Evolutionary conservation across 257 asterid genomes (phyloP), one percentile per base, ranked within the genome.

Genomic region (Solanum pimpinellifolium): DNA sequence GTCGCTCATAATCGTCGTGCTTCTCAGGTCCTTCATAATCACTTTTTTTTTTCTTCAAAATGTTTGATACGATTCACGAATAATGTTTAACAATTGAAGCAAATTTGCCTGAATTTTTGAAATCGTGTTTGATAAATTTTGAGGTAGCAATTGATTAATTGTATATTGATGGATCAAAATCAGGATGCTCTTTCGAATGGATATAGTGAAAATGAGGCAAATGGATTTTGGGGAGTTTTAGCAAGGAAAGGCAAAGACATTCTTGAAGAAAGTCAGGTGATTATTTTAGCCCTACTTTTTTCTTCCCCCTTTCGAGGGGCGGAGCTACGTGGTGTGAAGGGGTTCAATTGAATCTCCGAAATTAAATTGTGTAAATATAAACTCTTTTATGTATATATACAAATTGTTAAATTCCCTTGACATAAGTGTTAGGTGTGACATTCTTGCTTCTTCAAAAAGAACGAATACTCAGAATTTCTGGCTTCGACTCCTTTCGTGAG

Each of bases 221-320:
- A 97, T 35, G 93, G 97, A 72, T 94, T 97, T 66, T 97, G 99
- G 99, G 99, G 98, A 16, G 98, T 94, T 89, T 91, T 97, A 10
- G 98, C 98, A 16, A 92, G 96, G 92, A 97, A 97, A 91, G 98
- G 98, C 59, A 97, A 95, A 88, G 73, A 91, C 18, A 83, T 92
- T 78, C 89, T 92, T 15, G 93, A 92, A 9, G 92, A 92, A 74
- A 74, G 31, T 20, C 82, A 74, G 82, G 82, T 74, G 27, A 74
- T 74, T 20, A 74, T 74, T 74, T 74, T 37, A 11, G 5, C 52
- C 46, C 78, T 31, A 5, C 6, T 7, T 69, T 15, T 69, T 9
- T 69, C 13, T 70, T 14, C n/a, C 5, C 5, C 44, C 44, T 70
- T 31, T 4, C 15, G 7, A 31, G 78, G 46, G 78, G 78, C 9